These are phyloP conservation scores for Gnomoniopsis sp. DNA, from an alignment of 2,329 filamentous ascomycete genomes.

Conservation along the genomic window DNA sequence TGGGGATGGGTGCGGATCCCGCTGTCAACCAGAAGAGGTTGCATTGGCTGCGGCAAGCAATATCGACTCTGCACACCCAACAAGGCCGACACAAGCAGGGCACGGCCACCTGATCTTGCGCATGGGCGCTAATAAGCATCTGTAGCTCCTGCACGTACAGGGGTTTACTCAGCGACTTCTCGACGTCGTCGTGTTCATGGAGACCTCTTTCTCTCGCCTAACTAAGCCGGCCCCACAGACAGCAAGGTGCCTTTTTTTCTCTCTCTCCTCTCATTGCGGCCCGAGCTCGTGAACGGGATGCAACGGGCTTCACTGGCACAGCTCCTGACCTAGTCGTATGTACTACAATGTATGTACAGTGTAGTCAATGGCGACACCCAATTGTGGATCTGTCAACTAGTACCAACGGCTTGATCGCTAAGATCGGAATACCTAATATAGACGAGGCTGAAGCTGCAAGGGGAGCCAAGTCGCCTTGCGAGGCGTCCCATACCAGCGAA, in stretches of 20 bases:
- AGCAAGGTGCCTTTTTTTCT: neutral
- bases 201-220: neutral
- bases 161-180: constrained; percentile 6
- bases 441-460: constrained; percentile 15
- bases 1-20: constrained; percentile 2
- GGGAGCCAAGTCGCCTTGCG: neutral
- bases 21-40: neutral
- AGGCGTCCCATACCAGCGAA: neutral
- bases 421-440: constrained; percentile 11
- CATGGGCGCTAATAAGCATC: constrained; percentile 1
- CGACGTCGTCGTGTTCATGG: constrained; percentile 3
- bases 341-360: neutral
- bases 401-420: constrained; percentile 6
- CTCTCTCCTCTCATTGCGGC: neutral
- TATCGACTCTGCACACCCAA: constrained; percentile 1
- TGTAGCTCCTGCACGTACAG: constrained; percentile 10
- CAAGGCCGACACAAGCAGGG: neutral
- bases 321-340: neutral
- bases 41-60: neutral
- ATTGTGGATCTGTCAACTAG: neutral
- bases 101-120: constrained; percentile 13
- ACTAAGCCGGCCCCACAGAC: neutral
- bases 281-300: neutral
- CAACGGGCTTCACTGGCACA: neutral
- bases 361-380: neutral